A percentile compares a stretch with the other conserved stretches of the same genome.
Conservation (phyloP, 371 early-diverging fungal genomes). For the Fennellomyces sp. region DNA sequence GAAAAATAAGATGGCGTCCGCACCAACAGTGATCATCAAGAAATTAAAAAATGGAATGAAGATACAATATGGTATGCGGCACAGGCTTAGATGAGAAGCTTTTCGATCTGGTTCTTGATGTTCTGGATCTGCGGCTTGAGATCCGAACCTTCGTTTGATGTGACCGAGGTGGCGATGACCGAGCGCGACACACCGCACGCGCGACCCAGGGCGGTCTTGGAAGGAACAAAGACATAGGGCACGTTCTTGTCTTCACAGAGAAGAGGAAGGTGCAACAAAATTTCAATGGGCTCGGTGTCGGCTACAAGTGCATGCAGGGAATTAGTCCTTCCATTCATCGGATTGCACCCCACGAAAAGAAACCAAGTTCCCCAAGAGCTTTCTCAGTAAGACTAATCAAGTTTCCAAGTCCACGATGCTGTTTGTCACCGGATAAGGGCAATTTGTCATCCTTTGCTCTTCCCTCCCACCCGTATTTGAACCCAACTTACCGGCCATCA, state of each 20-base stretch:
- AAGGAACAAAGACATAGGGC: constrained; percentile 96
- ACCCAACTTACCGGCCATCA: constrained; percentile 83
- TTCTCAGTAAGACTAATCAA: constrained; percentile 33
- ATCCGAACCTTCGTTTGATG: constrained; percentile 96
- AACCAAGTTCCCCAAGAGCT: background rate
- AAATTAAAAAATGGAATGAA: constrained; percentile 15
- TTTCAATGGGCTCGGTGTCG: constrained; percentile 97
- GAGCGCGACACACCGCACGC: constrained; percentile 97
- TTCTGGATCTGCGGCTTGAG: constrained; percentile 89
- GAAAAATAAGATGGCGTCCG: constrained; percentile 27
- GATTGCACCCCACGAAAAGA: background rate
- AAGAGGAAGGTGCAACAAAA: constrained; percentile 95
- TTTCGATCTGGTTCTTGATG: constrained; percentile 94
- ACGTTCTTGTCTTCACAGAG: constrained; percentile 99
- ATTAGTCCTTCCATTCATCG: background rate
- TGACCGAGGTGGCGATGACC: constrained; percentile 93
- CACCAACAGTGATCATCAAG: constrained; percentile 45
- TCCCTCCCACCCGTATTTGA: background rate
- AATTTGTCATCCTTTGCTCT: constrained; percentile 13
- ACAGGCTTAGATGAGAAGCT: constrained; percentile 77
- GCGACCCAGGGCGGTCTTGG: constrained; percentile 97
- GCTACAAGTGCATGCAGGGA: constrained; percentile 47
- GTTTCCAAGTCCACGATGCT: constrained; percentile 14
- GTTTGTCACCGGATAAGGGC: constrained; percentile 16
- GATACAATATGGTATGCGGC: background rate